Evolutionary conservation across 2,329 filamentous ascomycete species (phyloP), one percentile per base, ranked within the genome.

Genomic region (Hypoxylon sp.): DNA sequence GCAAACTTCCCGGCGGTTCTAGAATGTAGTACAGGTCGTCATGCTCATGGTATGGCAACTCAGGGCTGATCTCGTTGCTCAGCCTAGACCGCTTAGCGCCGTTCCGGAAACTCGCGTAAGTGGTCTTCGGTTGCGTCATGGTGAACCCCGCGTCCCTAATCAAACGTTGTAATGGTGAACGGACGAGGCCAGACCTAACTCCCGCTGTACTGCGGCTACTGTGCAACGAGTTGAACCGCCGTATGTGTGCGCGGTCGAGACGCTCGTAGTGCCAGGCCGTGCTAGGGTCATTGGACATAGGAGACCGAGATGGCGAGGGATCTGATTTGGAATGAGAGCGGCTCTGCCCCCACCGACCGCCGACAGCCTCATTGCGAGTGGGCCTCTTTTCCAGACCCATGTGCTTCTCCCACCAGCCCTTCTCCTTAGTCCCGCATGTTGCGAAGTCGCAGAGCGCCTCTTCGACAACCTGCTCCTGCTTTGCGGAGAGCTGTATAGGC

Each of bases 231-330:
- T 65, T 59, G 59, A 63, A 63, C 23, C 53, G 60, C 34, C 62
- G 63, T 11, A 62, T 38, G 50, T 68, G 62, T 34, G 62, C 58
- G 4, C 52, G 63, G 62, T 73, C 73, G 6, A 74, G 65, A 9
- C 67, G 60, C 62, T 74, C 72, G 65, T 75, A 75, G 55, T 70
- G 67, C 71, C 71, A 73, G 0, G 69, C 52, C 17, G 56, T 46
- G 49, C 60, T 65, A 17, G 63, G 56, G 17, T 73, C 71, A 41
- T 41, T 48, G 10, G n/a, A 48, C 0, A 57, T 32, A 5, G 28
- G 53, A 23, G 36, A 52, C 11, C 55, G 46, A 2, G 67, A 49
- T 21, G 62, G 57, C 21, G 66, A 60, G 28, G 49, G 65, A 43
- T 75, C 70, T n/a, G 66, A 69, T 34, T 65, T 69, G 11, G 69